These are phyloP conservation scores for Scleromitrula shiraiana DNA, from an alignment of 2,329 filamentous ascomycete species.

Conservation along the genomic window DNA sequence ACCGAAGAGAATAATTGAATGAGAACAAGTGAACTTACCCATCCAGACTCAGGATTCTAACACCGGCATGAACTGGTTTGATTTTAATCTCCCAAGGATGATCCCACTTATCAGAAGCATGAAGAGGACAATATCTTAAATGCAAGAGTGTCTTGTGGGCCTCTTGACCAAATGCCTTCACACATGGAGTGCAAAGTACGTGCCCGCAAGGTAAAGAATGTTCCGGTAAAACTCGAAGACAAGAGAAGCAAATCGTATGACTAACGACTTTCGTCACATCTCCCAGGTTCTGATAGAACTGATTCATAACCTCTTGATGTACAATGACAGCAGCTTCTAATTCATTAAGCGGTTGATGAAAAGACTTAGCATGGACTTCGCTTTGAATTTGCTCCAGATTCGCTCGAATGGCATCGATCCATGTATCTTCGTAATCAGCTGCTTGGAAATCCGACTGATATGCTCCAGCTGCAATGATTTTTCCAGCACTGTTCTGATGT, in stretches of 20 bases:
- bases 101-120: background rate
- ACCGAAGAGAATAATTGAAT: background rate
- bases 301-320: slow-evolving; percentile 25
- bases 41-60: slow-evolving; percentile 9
- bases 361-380: slow-evolving; percentile 9
- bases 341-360: slow-evolving; percentile 4
- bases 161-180: slow-evolving; percentile 4
- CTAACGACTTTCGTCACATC: slow-evolving; percentile 28
- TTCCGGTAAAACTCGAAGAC: slow-evolving; percentile 9
- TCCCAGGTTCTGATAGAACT: slow-evolving; percentile 30
- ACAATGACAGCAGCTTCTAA: slow-evolving; percentile 20
- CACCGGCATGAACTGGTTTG: slow-evolving; percentile 7
- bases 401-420: slow-evolving; percentile 15
- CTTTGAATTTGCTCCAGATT: slow-evolving; percentile 14
- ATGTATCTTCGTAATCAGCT: slow-evolving; percentile 24
- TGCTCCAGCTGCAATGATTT: slow-evolving; percentile 35
- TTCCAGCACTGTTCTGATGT: slow-evolving; percentile 37
- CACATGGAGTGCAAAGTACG: slow-evolving; percentile 11
- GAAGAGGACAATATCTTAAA: slow-evolving; percentile 3
- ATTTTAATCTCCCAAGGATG: slow-evolving; percentile 5
- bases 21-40: slow-evolving; percentile 1
- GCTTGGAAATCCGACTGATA: slow-evolving; percentile 33
- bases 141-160: background rate
- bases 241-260: slow-evolving; percentile 11
- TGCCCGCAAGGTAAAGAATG: slow-evolving; percentile 14